Base-by-base conservation (phyloP, 257 asterid species). In the Ajuga chamaepitys region DNA sequence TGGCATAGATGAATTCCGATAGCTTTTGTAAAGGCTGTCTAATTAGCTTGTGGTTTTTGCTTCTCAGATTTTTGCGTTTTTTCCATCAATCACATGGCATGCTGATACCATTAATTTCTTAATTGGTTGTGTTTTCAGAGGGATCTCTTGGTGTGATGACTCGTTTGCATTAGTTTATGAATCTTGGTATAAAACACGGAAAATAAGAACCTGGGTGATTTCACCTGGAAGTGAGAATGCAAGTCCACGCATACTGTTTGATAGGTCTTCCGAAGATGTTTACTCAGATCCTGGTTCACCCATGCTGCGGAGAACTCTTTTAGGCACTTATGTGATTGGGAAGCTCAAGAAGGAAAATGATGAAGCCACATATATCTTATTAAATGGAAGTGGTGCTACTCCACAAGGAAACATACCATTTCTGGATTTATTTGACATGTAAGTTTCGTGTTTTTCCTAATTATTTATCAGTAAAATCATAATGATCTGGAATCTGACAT, bases 211-310 rank as follows among this genome's bases (percentile, higher is more conserved):
- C 58, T 94, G 96, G 99, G 70, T 82, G 67, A 81, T 86, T 76
- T 85, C 96, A 61, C 96, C 99, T 12, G 95, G 82, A 63, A 61
- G 80, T 26, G 82, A 79, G 78, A 79, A 80, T 75, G 75, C 74
- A 53, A 80, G 70, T 73, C 95, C 95, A 5, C 88, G 83, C 41
- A 79, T 90, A 81, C 82, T 94, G 59, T 94, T 94, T 71, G 99
- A 94, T 85, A 77, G 99, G 82, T 94, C 99, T 68, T 94, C 88
- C 21, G 99, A 94, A 82, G 99, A 94, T 81, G 97, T 94, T 66
- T 94, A 94, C 80, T 90, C 99, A 26, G 99, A 94, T 81, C 99
- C 99, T 44, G 99, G 99, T 50, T 86, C 95, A 78, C 99, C 99
- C 22, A 90, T 90, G 98, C 63, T 73, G 66, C 87, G 97, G 63